A percentile compares a stretch with the other conserved stretches of the same genome.
phyloP scores from a whole-genome alignment of 2,329 filamentous ascomycete genomes.

The Fusarium metavorans region DNA sequence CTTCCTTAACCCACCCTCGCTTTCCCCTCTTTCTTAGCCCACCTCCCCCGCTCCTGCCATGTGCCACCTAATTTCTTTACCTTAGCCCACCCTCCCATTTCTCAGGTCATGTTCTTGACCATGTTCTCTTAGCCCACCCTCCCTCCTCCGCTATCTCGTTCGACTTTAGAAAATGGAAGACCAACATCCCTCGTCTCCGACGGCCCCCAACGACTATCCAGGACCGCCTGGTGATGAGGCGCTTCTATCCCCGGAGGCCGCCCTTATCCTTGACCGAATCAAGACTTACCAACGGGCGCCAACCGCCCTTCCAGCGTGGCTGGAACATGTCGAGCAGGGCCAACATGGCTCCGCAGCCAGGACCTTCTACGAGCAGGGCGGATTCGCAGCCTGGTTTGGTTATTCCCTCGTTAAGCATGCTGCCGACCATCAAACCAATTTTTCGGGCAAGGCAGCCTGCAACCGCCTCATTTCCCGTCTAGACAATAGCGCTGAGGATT shows the following conservation, averaged over 20 bases:
- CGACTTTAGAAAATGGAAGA: not conserved
- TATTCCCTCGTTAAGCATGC: not conserved
- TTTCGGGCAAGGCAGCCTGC: not conserved
- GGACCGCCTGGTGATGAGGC: not conserved
- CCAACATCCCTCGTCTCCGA: not conserved
- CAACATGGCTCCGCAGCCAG: not conserved
- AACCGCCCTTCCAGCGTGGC: not conserved
- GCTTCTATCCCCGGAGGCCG: not conserved
- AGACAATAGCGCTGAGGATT: not conserved
- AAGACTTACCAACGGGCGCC: not conserved
- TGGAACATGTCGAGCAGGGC: not conserved
- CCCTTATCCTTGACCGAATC: not conserved
- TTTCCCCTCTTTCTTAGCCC: too few relatives aligned
- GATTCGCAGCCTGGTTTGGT: not conserved
- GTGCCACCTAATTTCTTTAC: not conserved
- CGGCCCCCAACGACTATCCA: not conserved
- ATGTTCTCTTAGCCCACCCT: not conserved
- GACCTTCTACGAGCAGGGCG: not conserved
- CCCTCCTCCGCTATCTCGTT: not conserved
- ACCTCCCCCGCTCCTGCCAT: not conserved
- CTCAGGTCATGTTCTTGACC: not conserved
- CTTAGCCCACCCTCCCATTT: not conserved
- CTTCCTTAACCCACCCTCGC: not conserved
- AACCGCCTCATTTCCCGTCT: not conserved
- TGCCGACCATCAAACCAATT: not conserved